Evolutionary conservation across 805 yeast genomes (phyloP), one percentile per base, ranked within the genome.

Genomic region (Cyberlindnera misumaiensis): DNA sequence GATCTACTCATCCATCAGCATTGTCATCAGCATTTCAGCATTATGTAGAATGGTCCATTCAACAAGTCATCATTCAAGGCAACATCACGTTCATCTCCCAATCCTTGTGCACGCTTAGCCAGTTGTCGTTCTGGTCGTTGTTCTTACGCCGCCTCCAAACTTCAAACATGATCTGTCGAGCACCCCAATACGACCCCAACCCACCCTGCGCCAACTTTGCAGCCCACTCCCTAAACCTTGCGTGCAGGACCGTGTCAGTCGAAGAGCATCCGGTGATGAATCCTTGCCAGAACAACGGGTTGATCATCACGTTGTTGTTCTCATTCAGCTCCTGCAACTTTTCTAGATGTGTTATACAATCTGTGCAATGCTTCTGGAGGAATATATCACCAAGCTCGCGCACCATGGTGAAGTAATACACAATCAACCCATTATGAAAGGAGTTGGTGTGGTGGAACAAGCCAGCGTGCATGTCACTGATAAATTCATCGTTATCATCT

Each of bases 31-130:
- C 24, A 20, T 20, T 20, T 20, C 24, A 20, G 24, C 8, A 8
- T 20, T 20, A 20, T 20, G 24, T 5, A 5, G 8, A 8, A 8
- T 5, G 24, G 24, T 20, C 24, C 8, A 20, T 8, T 8, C 24
- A 20, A 20, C n/a, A 12, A 33, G 11, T 10, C 12, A 28, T 36
- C 33, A 52, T 4, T 36, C 33, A 52, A 3, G 56, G 42, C 24
- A 86, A 62, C 89, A 85, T 83, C 37, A 86, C 70, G 48, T 84
- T 83, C 73, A 84, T 81, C 51, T 82, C 86, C 94, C 94, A 83
- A 43, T 86, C 94, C 33, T 72, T 71, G 34, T 83, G 73, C 13
- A 86, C 89, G 39, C 82, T 75, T 40, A 80, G 76, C 96, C 96
- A 86, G 48, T 77, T 76, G 47, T 75, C 83, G 39, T 74, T 65